Base-by-base conservation (phyloP, 306 rosid species). In the Pueraria montana region DNA sequence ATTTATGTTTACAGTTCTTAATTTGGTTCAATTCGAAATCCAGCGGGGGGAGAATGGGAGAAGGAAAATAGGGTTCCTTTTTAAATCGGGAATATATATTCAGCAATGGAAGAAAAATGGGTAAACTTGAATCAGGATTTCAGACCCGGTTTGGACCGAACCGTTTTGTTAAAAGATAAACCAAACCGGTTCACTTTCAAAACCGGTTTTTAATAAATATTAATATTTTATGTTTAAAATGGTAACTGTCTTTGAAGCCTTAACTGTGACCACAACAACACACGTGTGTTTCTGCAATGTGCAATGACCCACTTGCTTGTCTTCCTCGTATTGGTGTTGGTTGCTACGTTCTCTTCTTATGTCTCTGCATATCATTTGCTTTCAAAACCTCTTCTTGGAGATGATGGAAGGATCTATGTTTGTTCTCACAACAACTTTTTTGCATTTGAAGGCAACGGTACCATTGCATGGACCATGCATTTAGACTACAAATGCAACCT, bases 361-460 rank as follows among this genome's bases (percentile, higher is more conserved):
- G 63, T n/a, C 55, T 84, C 58, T 50, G 24, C 84, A 16, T 77
- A 70, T 16, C 80, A 78, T 4, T 79, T 84, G 84, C 93, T 93
- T 79, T 91, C 89, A 1, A 90, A 84, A 77, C 94, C 97, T 36
- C 75, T 90, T 1, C 76, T 79, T 45, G 92, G 93, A 74, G 88
- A 89, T 59, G 86, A 88, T 84, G 94, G 94, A 78, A 89, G 82
- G 63, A 77, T 93, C 42, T 93, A 91, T 49, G 77, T 77, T 58
- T 91, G 97, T 72, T 91, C 92, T 40, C 86, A 65, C 18, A 82
- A 85, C 23, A 86, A 77, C 20, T 82, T 93, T 10, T 86, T 84
- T 5, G 90, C 92, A 18, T 93, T 93, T 80, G 89, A 93, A 85
- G 89, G 65, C 68, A 93, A 93, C 4, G 97, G 94, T 10, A 80